Evolutionary conservation across 495 filamentous ascomycete genomes (phyloP).

Genomic region (Xylaria longipes): DNA sequence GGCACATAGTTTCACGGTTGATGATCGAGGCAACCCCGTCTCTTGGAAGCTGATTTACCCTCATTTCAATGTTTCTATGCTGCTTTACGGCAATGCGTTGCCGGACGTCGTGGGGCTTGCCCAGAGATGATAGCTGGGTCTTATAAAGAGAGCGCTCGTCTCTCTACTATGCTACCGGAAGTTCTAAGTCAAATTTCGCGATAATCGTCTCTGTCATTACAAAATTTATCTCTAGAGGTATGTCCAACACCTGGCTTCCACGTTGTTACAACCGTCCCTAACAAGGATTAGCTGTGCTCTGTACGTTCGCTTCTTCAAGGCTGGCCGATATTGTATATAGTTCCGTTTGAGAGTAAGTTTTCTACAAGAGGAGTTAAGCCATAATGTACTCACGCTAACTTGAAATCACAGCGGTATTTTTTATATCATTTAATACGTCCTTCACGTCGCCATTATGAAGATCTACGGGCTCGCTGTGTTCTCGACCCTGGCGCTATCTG

Average conservation of each 20-base stretch:
- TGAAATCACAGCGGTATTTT: slow-evolving; percentile 28
- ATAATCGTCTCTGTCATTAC: background rate
- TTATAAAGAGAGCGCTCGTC: slow-evolving; percentile 17
- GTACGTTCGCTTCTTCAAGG: slow-evolving; percentile 29
- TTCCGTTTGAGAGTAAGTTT: slow-evolving; percentile 38
- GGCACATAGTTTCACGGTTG: slow-evolving; percentile 18
- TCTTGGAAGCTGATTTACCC: slow-evolving; percentile 19
- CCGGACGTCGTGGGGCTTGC: background rate
- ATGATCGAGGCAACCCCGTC: slow-evolving; percentile 16
- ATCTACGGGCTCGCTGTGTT: slow-evolving; percentile 32
- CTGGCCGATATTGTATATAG: background rate
- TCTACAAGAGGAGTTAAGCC: background rate
- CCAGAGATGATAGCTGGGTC: background rate
- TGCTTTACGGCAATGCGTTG: slow-evolving; percentile 26
- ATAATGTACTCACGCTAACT: background rate
- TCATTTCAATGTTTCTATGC: slow-evolving; percentile 9
- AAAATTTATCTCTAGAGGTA: slow-evolving; percentile 16
- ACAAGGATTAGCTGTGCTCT: slow-evolving; percentile 37
- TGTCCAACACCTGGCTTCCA: background rate
- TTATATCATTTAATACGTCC: slow-evolving; percentile 11
- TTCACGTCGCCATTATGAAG: slow-evolving; percentile 30
- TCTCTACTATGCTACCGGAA: background rate
- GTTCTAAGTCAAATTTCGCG: background rate
- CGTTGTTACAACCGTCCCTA: slow-evolving; percentile 9
- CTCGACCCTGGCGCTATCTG: slow-evolving; percentile 35